These are phyloP conservation scores for Fusarium liriodendri DNA, from an alignment of 2,329 filamentous ascomycete genomes.

Conservation along the genomic window DNA sequence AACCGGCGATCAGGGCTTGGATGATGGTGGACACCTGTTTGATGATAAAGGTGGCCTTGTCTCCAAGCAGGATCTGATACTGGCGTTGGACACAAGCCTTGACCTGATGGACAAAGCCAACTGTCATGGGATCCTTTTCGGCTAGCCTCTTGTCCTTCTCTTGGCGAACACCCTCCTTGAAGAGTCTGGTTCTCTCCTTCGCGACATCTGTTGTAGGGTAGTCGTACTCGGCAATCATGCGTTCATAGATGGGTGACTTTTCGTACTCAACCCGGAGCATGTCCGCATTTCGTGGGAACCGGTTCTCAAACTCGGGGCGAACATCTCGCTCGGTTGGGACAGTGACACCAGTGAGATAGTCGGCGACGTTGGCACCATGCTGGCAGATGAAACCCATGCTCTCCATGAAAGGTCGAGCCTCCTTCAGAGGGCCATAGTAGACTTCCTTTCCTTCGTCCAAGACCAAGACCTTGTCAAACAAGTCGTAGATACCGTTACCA, in stretches of 20 bases:
- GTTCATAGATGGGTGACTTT: constrained; percentile 59
- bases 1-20: constrained; percentile 72
- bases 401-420: constrained; percentile 74
- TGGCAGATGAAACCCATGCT: constrained; percentile 71
- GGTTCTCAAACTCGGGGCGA: constrained; percentile 51
- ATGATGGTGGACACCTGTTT: constrained; percentile 68
- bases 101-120: constrained; percentile 66
- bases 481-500: constrained; percentile 75
- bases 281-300: constrained; percentile 58
- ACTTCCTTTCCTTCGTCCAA: constrained; percentile 74
- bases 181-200: constrained; percentile 61
- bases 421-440: constrained; percentile 70
- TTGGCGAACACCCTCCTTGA: constrained; percentile 61
- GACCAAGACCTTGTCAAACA: constrained; percentile 77
- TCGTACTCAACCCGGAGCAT: constrained; percentile 63
- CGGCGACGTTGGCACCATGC: constrained; percentile 71
- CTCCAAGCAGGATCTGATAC: constrained; percentile 74
- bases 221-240: constrained; percentile 66
- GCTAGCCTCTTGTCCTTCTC: constrained; percentile 68
- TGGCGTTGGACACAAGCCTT: constrained; percentile 67
- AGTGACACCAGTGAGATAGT: constrained; percentile 74
- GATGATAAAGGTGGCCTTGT: constrained; percentile 72
- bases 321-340: constrained; percentile 77
- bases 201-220: constrained; percentile 65
- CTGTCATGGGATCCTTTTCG: constrained; percentile 66